phyloP scores from a whole-genome alignment of 2,329 filamentous ascomycete species.

The Aotearoamyces nothofagi region DNA sequence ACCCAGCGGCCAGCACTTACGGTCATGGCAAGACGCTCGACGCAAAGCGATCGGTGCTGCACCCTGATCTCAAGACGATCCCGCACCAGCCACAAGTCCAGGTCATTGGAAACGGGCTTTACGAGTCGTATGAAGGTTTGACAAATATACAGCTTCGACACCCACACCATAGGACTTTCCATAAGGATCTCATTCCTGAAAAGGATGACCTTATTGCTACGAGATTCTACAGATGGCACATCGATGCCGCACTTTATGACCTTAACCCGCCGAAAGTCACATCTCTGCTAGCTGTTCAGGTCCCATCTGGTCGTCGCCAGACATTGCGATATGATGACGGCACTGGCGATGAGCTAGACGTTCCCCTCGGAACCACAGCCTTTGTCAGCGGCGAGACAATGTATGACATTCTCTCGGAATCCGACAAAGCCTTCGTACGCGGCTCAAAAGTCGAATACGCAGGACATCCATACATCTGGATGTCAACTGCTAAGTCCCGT shows the following conservation, averaged over 20 bases:
- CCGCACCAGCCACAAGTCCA: conserved; percentile 70
- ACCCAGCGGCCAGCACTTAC: conserved; percentile 48
- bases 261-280: conserved; percentile 63
- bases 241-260: conserved; percentile 63
- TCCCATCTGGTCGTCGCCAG: conserved; percentile 51
- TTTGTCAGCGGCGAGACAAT: conserved; percentile 59
- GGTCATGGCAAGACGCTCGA: conserved; percentile 66
- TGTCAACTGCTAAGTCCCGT: conserved; percentile 51
- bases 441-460: conserved; percentile 60
- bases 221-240: conserved; percentile 65
- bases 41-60: conserved; percentile 51
- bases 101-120: conserved; percentile 62
- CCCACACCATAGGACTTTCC: conserved; percentile 66
- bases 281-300: conserved; percentile 56
- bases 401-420: conserved; percentile 49
- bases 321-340: conserved; percentile 62
- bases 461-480: conserved; percentile 72
- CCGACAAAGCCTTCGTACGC: conserved; percentile 52
- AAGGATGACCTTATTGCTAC: conserved; percentile 41
- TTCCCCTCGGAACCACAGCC: conserved; percentile 62
- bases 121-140: conserved; percentile 56
- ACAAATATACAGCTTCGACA: conserved; percentile 53
- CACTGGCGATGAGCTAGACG: conserved; percentile 45
- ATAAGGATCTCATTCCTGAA: conserved; percentile 47
- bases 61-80: conserved; percentile 68